Evolutionary conservation across 2,329 filamentous ascomycete genomes (phyloP).

Genomic region (Zasmidium citrigriseum): DNA sequence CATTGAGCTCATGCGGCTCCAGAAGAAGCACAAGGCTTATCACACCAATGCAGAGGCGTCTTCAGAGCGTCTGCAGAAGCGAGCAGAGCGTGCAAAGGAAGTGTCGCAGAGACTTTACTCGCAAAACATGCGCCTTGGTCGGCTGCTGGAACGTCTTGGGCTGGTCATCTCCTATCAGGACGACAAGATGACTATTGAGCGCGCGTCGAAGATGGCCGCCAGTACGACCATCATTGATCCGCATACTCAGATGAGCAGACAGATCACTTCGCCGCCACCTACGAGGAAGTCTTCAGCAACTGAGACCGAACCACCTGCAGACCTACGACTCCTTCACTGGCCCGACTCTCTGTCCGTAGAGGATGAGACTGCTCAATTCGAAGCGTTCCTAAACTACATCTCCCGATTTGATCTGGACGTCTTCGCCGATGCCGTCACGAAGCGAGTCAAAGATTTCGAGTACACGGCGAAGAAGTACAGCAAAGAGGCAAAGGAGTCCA

Average conservation of each 20-base stretch:
- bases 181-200: slow-evolving; percentile 70
- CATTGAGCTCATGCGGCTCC: slow-evolving; percentile 69
- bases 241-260: slow-evolving; percentile 50
- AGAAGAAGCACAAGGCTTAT: slow-evolving; percentile 62
- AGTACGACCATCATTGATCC: slow-evolving; percentile 48
- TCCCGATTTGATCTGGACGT: slow-evolving; percentile 79
- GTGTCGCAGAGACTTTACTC: slow-evolving; percentile 79
- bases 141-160: slow-evolving; percentile 82
- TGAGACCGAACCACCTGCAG: slow-evolving; percentile 37
- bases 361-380: slow-evolving; percentile 72
- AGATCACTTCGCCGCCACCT: slow-evolving; percentile 59
- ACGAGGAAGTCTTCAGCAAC: slow-evolving; percentile 54
- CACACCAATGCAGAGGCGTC: slow-evolving; percentile 52
- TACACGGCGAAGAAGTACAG: slow-evolving; percentile 91
- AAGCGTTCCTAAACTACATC: slow-evolving; percentile 70
- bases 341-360: slow-evolving; percentile 67
- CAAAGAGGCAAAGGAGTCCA: slow-evolving; percentile 71
- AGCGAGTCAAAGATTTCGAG: slow-evolving; percentile 90
- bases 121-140: slow-evolving; percentile 80
- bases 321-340: slow-evolving; percentile 80
- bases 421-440: slow-evolving; percentile 82
- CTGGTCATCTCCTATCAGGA: slow-evolving; percentile 77
- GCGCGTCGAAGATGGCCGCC: slow-evolving; percentile 59
- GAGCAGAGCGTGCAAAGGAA: slow-evolving; percentile 74
- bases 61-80: slow-evolving; percentile 64